These are phyloP conservation scores for Penicillium odoratum DNA, from an alignment of 495 filamentous ascomycete species.

Conservation along the genomic window DNA sequence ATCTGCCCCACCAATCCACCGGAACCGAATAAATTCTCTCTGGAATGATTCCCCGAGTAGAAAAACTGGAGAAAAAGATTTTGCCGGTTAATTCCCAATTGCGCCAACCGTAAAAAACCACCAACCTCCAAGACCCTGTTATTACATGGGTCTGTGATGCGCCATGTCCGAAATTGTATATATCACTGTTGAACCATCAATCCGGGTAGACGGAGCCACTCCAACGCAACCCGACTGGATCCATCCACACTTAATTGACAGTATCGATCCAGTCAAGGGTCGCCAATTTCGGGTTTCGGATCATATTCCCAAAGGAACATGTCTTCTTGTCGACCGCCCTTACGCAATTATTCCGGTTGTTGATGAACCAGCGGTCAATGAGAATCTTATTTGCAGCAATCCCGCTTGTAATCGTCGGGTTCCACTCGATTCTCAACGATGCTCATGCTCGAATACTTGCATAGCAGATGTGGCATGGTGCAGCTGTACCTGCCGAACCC, in stretches of 20 bases:
- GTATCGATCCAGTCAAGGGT: slow-evolving; percentile 34
- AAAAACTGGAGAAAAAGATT: slow-evolving; percentile 6
- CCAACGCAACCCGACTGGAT: slow-evolving; percentile 27
- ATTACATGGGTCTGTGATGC: slow-evolving; percentile 1
- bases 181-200: slow-evolving; percentile 18
- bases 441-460: slow-evolving; percentile 29
- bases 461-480: slow-evolving; percentile 38
- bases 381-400: slow-evolving; percentile 37
- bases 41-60: slow-evolving; percentile 2
- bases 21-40: slow-evolving; percentile 11
- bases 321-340: slow-evolving; percentile 35
- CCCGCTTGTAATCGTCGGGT: slow-evolving; percentile 30
- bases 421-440: slow-evolving; percentile 11
- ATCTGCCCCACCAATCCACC: slow-evolving; percentile 19
- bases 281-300: slow-evolving; percentile 35
- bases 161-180: slow-evolving; percentile 30
- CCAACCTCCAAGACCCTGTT: neutral
- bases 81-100: slow-evolving; percentile 9
- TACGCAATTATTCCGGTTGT: slow-evolving; percentile 39
- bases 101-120: neutral
- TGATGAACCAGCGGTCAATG: slow-evolving; percentile 24
- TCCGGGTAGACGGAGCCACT: slow-evolving; percentile 12
- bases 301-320: slow-evolving; percentile 29
- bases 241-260: slow-evolving; percentile 36
- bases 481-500: slow-evolving; percentile 21